Evolutionary conservation across 2,329 filamentous ascomycete genomes (phyloP).

Genomic region (Pseudophaeomoniella oleicola): DNA sequence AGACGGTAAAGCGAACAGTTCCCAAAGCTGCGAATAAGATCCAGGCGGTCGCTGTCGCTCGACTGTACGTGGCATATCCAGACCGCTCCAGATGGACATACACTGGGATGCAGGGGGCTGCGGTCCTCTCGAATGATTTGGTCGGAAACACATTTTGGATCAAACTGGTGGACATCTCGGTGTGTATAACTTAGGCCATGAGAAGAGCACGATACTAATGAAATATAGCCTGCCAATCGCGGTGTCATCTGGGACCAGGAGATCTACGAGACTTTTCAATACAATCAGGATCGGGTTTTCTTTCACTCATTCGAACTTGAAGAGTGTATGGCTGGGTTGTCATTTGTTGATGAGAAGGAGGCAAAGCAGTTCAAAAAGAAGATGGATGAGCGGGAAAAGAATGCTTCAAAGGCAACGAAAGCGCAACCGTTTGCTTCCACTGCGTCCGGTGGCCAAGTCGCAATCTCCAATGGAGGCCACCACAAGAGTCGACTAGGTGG

Average conservation of each 20-base stretch:
- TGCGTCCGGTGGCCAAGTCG: slow-evolving; percentile 32
- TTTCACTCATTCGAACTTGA: slow-evolving; percentile 97
- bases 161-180: slow-evolving; percentile 92
- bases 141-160: slow-evolving; percentile 95
- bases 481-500: slow-evolving; percentile 35
- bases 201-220: neutral
- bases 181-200: slow-evolving; percentile 31
- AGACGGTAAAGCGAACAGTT: slow-evolving; percentile 86
- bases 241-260: slow-evolving; percentile 97
- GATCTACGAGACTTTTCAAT: slow-evolving; percentile 86
- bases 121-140: slow-evolving; percentile 81
- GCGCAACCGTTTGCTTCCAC: slow-evolving; percentile 54
- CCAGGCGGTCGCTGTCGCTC: slow-evolving; percentile 82
- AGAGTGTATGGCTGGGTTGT: slow-evolving; percentile 76
- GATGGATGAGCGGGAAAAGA: slow-evolving; percentile 91
- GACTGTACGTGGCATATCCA: slow-evolving; percentile 85
- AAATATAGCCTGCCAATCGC: slow-evolving; percentile 50
- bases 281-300: slow-evolving; percentile 94
- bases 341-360: slow-evolving; percentile 94
- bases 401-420: slow-evolving; percentile 75
- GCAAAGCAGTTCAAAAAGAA: slow-evolving; percentile 95
- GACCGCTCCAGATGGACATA: slow-evolving; percentile 80
- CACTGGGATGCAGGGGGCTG: slow-evolving; percentile 82
- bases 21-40: slow-evolving; percentile 96
- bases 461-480: slow-evolving; percentile 27